Conservation (phyloP, 2,329 filamentous ascomycete species). For the Pseudogymnoascus sp. region DNA sequence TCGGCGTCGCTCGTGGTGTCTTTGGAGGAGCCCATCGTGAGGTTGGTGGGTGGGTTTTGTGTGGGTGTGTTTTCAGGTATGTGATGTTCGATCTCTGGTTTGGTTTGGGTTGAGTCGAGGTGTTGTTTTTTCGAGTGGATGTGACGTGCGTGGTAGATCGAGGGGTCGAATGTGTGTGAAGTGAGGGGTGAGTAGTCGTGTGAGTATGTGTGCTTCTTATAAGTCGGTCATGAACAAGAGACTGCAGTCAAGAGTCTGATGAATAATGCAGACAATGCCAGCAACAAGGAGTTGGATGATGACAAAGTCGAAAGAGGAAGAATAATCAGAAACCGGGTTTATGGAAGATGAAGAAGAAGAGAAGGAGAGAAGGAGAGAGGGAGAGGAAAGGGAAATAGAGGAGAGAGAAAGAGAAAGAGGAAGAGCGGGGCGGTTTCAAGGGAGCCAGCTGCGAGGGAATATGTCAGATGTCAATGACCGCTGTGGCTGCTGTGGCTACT, state of each 20-base stretch:
- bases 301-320: not conserved
- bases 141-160: not conserved
- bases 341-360: not conserved
- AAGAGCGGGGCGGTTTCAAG: not conserved
- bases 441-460: not conserved
- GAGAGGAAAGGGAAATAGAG: not conserved
- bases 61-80: not conserved
- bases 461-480: conserved; percentile 5
- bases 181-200: conserved; percentile 1
- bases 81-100: conserved; percentile 1
- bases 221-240: conserved; percentile 4
- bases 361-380: not conserved
- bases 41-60: not conserved
- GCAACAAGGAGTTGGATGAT: not conserved
- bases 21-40: conserved; percentile 1
- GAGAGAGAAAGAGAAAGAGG: not conserved
- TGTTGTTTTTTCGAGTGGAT: not conserved
- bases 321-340: conserved; percentile 1
- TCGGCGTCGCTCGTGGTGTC: conserved; percentile 42
- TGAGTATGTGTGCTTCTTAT: not conserved
- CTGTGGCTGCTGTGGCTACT: conserved; percentile 3
- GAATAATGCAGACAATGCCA: not conserved
- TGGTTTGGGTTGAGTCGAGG: not conserved
- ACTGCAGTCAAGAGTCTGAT: not conserved
- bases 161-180: not conserved